A percentile compares a stretch with the other conserved stretches of the same genome.
phyloP scores from a whole-genome alignment of 305 asterid genomes.

The Stenogyne calaminthoides region DNA sequence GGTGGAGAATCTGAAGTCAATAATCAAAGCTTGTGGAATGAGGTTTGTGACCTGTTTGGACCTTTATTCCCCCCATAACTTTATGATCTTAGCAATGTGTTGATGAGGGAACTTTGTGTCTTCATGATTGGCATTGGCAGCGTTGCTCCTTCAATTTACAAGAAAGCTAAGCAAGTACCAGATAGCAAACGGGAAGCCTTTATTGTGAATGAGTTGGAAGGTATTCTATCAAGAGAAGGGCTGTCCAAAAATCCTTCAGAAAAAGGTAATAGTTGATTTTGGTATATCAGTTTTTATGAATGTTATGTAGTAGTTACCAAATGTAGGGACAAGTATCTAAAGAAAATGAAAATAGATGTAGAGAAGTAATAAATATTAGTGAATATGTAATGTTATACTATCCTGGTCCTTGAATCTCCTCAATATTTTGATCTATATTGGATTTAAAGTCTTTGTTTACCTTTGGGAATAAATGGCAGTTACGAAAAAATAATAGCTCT shows the following conservation, averaged over 20 bases:
- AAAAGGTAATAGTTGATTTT: constrained; percentile 62
- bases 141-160: constrained; percentile 79
- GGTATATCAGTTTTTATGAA: constrained; percentile 16
- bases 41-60: constrained; percentile 51
- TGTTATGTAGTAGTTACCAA: constrained; percentile 3
- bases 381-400: not conserved
- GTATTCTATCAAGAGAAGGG: constrained; percentile 80
- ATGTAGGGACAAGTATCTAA: constrained; percentile 10
- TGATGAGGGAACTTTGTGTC: constrained; percentile 24
- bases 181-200: constrained; percentile 75
- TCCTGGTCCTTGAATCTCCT: not conserved
- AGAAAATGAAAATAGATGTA: not conserved
- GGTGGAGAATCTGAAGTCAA: constrained; percentile 84
- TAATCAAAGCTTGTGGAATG: constrained; percentile 96
- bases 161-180: constrained; percentile 84
- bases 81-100: constrained; percentile 23
- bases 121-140: constrained; percentile 57
- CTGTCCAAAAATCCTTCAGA: constrained; percentile 76
- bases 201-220: constrained; percentile 78
- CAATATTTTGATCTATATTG: not conserved
- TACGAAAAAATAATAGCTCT: not conserved
- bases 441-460: constrained; percentile 6
- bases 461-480: not conserved
- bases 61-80: not conserved
- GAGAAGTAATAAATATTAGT: not conserved